These are phyloP conservation scores for Amanita jacksonii DNA, from an alignment of 768 basidiomycete genomes.

Conservation along the genomic window DNA sequence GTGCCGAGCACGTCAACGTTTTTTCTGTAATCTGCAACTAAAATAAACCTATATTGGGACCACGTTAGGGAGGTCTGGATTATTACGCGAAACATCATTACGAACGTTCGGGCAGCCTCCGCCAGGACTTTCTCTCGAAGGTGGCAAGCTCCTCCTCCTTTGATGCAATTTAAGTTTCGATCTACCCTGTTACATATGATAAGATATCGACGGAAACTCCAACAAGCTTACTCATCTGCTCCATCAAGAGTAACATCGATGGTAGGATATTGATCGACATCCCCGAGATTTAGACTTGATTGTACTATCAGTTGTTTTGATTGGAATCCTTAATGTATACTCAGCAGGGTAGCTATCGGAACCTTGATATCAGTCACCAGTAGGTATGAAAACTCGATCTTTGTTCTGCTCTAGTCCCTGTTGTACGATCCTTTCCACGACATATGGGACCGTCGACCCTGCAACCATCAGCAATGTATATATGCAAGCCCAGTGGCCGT, in stretches of 20 bases:
- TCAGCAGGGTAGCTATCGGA: neutral
- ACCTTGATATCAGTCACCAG: slow-evolving; percentile 36
- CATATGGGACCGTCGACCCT: slow-evolving; percentile 94
- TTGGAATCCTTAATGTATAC: slow-evolving; percentile 64
- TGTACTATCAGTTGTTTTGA: slow-evolving; percentile 90
- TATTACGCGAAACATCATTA: slow-evolving; percentile 9
- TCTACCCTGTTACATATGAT: slow-evolving; percentile 60
- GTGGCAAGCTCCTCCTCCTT: slow-evolving; percentile 96
- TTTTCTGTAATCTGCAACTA: slow-evolving; percentile 95
- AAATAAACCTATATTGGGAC: slow-evolving; percentile 50
- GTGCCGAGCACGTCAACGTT: slow-evolving; percentile 77
- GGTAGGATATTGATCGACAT: slow-evolving; percentile 78
- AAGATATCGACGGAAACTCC: neutral
- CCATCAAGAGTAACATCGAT: slow-evolving; percentile 98
- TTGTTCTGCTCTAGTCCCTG: slow-evolving; percentile 73
- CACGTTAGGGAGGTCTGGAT: neutral
- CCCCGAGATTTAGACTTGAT: slow-evolving; percentile 69
- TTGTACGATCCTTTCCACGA: slow-evolving; percentile 87
- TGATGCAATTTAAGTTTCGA: slow-evolving; percentile 80
- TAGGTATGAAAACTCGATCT: slow-evolving; percentile 82
- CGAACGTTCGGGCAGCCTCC: slow-evolving; percentile 83
- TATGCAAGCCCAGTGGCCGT: slow-evolving; percentile 29
- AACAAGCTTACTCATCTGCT: slow-evolving; percentile 74
- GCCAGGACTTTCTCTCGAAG: slow-evolving; percentile 96
- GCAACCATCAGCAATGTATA: slow-evolving; percentile 9